These are phyloP conservation scores for Beta vulgaris DNA, from an alignment of 148 eudicot species.

Conservation along the genomic window DNA sequence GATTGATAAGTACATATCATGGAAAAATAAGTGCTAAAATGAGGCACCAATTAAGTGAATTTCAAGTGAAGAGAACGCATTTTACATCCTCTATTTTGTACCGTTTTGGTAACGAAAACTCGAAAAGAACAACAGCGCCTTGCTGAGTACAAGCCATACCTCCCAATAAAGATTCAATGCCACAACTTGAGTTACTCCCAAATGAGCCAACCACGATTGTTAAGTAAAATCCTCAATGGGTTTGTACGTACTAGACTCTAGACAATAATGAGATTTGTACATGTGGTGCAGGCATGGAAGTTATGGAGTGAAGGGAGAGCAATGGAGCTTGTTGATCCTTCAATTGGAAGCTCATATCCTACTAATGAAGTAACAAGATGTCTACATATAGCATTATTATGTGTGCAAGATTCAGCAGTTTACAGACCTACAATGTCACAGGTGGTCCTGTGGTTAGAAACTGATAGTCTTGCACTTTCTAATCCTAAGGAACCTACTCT, in stretches of 20 bases:
- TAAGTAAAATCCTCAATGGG: no score
- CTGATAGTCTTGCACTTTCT: conserved; percentile 45
- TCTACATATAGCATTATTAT: conserved; percentile 61
- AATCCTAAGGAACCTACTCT: conserved; percentile 46
- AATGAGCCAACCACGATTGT: no score
- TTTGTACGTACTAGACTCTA: background rate
- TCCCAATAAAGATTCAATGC: no score
- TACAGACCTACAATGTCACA: conserved; percentile 60
- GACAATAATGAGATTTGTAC: background rate
- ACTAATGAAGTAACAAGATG: conserved; percentile 45
- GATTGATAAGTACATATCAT: no score
- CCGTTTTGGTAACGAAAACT: no score
- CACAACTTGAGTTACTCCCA: no score
- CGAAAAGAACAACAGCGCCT: no score
- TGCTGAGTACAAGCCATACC: no score
- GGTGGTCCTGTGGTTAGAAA: conserved; percentile 66
- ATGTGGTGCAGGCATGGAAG: conserved; percentile 54
- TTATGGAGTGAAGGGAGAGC: conserved; percentile 46
- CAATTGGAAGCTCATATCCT: conserved; percentile 28
- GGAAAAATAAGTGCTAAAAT: no score
- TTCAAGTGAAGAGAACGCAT: no score
- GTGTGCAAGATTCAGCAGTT: conserved; percentile 55
- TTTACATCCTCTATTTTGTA: no score
- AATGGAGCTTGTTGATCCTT: conserved; percentile 49
- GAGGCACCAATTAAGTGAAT: no score